Evolutionary conservation across 257 asterid species (phyloP), one percentile per base, ranked within the genome.

Genomic region (Petrea volubilis): DNA sequence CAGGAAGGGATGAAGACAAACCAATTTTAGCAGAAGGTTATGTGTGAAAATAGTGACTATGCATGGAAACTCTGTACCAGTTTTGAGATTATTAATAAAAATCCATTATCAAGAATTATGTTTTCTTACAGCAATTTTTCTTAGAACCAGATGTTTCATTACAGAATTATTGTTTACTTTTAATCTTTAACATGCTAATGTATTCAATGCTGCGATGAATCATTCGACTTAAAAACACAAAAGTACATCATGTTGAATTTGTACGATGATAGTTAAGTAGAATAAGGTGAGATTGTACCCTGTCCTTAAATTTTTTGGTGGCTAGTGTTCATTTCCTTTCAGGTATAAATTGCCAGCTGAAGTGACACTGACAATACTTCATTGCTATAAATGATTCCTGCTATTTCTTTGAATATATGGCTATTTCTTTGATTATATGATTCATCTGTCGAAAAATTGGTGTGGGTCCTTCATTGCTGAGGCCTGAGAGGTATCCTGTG

Each of bases 1-100:
- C 79, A 65, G 1, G 84, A 74, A 9, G 63, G 10, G 62, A 40
- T 2, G 38, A 27, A 9, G 79, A 84, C 49, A 77, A 61, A 25
- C 90, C 90, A 7, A 84, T 64, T 73, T 78, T 84, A 61, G 86
- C 58, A 36, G 92, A 89, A 80, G 88, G 81, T 43, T 77, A 24
- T 31, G 83, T 69, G 11, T 78, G 59, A 18, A 29, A 43, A 17
- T 47, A 17, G 20, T 17, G 20, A n/a, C 1, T 17, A 20, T 55
- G 78, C 23, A 3, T 64, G 71, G 14, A 23, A 72, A 47, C 17
- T 62, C 46, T 62, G 64, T 31, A 58, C 41, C 55, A 47, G 20
- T 47, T n/a, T 17, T 47, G 17, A 14, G n/a, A 58, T 29, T 29
- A 29, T 15, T 4, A 58, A 15, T 6, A 58, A 28, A 6, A 53